Percentiles rank a stretch among this genome's conserved stretches.
Conservation (phyloP, 805 yeast species). For the Scheffersomyces lignosus region DNA sequence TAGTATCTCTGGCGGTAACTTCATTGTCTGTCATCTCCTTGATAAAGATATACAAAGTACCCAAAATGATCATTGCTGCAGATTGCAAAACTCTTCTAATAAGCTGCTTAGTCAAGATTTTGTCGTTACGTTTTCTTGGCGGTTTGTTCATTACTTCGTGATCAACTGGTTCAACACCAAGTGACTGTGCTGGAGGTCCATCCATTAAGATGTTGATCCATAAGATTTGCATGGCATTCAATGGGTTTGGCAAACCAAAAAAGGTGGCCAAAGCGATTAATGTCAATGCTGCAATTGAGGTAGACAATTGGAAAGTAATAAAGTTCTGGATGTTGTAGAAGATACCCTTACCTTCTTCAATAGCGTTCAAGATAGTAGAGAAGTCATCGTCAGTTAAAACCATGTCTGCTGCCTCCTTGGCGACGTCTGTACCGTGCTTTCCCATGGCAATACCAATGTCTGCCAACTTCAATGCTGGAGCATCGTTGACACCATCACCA, state of each 20-base stretch:
- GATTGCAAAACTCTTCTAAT: slow-evolving; percentile 73
- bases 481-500: slow-evolving; percentile 99
- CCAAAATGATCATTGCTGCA: slow-evolving; percentile 73
- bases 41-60: slow-evolving; percentile 85
- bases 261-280: slow-evolving; percentile 85
- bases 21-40: slow-evolving; percentile 82
- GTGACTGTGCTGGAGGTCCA: slow-evolving; percentile 98
- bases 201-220: slow-evolving; percentile 99
- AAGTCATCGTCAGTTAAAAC: slow-evolving; percentile 96
- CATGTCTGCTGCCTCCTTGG: slow-evolving; percentile 98
- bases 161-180: slow-evolving; percentile 97
- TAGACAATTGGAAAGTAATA: slow-evolving; percentile 91
- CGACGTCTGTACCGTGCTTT: slow-evolving; percentile 94
- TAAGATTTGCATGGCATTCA: slow-evolving; percentile 96
- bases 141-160: slow-evolving; percentile 94
- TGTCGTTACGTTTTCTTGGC: slow-evolving; percentile 88
- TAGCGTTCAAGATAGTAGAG: slow-evolving; percentile 85
- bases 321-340: slow-evolving; percentile 94
- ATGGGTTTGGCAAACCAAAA: slow-evolving; percentile 86
- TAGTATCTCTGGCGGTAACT: slow-evolving; percentile 92
- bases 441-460: slow-evolving; percentile 97
- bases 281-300: slow-evolving; percentile 92
- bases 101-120: slow-evolving; percentile 71
- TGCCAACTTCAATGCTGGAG: slow-evolving; percentile 95
- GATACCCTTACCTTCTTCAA: slow-evolving; percentile 90